phyloP scores from a whole-genome alignment of 1,139 yeast species.

The Magnusiomyces magnusii region DNA sequence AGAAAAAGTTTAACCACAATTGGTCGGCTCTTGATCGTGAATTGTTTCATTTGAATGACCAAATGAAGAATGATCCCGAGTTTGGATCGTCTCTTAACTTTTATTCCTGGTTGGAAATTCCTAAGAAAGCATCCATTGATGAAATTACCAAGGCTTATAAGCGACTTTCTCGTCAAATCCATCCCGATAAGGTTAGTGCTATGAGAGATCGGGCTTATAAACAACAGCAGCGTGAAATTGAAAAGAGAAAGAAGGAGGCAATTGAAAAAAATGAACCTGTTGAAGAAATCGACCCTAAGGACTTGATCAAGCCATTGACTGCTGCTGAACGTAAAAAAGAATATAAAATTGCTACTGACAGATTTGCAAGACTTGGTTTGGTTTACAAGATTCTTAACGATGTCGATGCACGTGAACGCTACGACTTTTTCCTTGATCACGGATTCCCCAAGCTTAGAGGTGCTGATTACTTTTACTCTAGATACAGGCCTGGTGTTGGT shows the following conservation, averaged over 20 bases:
- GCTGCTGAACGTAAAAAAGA: conserved; percentile 37
- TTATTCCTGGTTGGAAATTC: conserved; percentile 42
- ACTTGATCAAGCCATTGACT: not conserved
- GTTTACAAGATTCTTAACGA: conserved; percentile 68
- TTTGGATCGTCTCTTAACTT: conserved; percentile 59
- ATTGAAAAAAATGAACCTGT: not conserved
- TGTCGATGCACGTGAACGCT: conserved; percentile 53
- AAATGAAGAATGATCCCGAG: conserved; percentile 43
- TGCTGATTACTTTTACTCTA: conserved; percentile 33
- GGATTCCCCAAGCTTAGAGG: conserved; percentile 83
- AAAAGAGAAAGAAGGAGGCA: not conserved
- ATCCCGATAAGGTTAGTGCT: conserved; percentile 65
- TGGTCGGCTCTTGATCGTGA: conserved; percentile 66
- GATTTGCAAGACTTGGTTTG: conserved; percentile 66
- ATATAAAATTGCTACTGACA: conserved; percentile 39
- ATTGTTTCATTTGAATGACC: conserved; percentile 67
- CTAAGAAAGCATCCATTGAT: conserved; percentile 40
- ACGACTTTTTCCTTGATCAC: conserved; percentile 72
- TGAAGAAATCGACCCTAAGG: not conserved
- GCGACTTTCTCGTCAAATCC: conserved; percentile 59
- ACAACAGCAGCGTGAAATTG: not conserved
- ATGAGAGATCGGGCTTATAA: conserved; percentile 22
- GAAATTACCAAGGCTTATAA: conserved; percentile 72
- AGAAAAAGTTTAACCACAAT: conserved; percentile 4
- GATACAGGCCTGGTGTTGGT: conserved; percentile 46